phyloP scores from a whole-genome alignment of 2,329 filamentous ascomycete species.

The Hypoxylon sp. region DNA sequence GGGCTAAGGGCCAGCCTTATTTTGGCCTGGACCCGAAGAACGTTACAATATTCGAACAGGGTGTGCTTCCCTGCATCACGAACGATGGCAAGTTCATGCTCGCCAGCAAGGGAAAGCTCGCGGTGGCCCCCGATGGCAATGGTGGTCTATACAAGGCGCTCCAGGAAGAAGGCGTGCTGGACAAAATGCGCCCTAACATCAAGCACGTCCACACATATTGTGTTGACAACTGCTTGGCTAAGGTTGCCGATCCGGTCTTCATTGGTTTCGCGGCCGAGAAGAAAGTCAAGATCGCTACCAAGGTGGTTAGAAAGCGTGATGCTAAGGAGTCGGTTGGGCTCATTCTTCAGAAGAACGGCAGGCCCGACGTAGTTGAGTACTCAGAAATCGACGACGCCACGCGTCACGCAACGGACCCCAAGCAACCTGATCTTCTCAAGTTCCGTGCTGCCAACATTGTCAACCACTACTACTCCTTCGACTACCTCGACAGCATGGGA shows the following conservation, averaged over 20 bases:
- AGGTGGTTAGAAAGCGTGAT: conserved; percentile 98
- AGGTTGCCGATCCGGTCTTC: conserved; percentile 96
- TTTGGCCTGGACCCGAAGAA: conserved; percentile 90
- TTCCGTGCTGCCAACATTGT: conserved; percentile 99
- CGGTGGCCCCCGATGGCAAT: conserved; percentile 96
- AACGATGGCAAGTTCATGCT: conserved; percentile 98
- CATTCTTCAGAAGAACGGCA: conserved; percentile 94
- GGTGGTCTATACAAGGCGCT: conserved; percentile 96
- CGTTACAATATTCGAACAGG: conserved; percentile 95
- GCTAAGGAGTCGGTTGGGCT: conserved; percentile 96
- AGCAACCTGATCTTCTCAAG: conserved; percentile 84
- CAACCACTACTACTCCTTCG: conserved; percentile 99
- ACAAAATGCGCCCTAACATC: conserved; percentile 92
- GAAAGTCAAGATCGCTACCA: conserved; percentile 94
- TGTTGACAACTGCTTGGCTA: conserved; percentile 99
- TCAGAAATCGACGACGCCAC: conserved; percentile 92
- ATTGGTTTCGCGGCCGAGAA: conserved; percentile 91
- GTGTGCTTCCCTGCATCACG: conserved; percentile 94
- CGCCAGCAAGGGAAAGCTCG: conserved; percentile 89
- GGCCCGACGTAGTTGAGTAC: conserved; percentile 98
- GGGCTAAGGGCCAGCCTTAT: conserved; percentile 62
- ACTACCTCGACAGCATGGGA: conserved; percentile 91
- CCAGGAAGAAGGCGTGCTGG: conserved; percentile 71
- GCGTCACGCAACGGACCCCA: conserved; percentile 88
- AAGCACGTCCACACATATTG: conserved; percentile 98